Base-by-base conservation (phyloP, 305 asterid species). In the Fraxinus baroniana region DNA sequence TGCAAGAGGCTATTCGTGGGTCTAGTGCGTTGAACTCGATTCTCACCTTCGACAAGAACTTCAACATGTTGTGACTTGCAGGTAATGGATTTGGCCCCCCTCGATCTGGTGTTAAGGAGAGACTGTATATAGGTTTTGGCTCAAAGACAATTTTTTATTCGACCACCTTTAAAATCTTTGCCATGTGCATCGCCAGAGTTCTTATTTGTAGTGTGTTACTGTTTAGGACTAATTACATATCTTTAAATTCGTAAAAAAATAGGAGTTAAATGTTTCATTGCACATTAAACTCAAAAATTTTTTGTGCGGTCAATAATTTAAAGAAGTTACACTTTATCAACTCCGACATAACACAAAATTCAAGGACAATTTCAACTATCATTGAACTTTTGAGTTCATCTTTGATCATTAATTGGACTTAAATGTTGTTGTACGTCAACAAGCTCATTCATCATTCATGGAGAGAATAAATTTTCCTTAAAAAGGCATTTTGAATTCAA, bases 1-100 rank as follows among this genome's bases (percentile, higher is more conserved):
- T 93, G 84, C 97, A 94, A 76, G 97, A 91, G 0, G 97, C 97
- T 76, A 87, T 83, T 3, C 98, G 88, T 18, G 97, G 95, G 88
- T 95, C 99, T 64, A 94, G 84, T n/a, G 97, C 98, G 78, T 94
- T 95, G 95, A 95, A 95, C 71, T 95, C 99, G 91, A 95, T 91
- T 72, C 83, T 91, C 82, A 94, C 99, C 85, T 92, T 93, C 18
- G 98, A 95, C 83, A 95, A 85, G 86, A 95, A 95, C 87, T 95
- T 95, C 93, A 95, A 78, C 99, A 95, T 95, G 30, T 60, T 60
- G 70, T 20, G 28, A 60, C 5, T 68, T 68, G 18, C 37, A 68
- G n/a, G 73, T 64, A 64, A 24, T 64, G 32, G 17, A 28, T 28
- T 68, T 28, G 13, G 8, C 8, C 33, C n/a, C 35, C 37, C 74